Evolutionary conservation across 306 rosid genomes (phyloP).

Genomic region (Geum urbanum): DNA sequence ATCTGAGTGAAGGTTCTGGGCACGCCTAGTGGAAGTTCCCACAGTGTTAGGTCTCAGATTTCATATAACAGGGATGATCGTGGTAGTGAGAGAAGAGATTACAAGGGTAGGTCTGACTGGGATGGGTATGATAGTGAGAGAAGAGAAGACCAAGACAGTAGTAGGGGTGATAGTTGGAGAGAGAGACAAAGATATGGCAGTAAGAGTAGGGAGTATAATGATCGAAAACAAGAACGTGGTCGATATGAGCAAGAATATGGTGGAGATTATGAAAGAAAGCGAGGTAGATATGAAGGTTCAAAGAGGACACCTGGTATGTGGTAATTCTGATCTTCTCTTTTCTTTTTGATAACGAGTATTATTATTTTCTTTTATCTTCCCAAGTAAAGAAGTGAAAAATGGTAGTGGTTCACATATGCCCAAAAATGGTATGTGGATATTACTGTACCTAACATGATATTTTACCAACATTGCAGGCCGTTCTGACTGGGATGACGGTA

Average conservation of each 20-base stretch:
- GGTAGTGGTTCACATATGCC: not conserved
- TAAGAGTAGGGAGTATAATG: constrained; percentile 47
- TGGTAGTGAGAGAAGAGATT: constrained; percentile 37
- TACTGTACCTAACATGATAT: constrained; percentile 17
- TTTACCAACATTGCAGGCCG: constrained; percentile 48
- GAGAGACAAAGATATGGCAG: constrained; percentile 31
- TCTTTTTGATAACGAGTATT: constrained; percentile 7
- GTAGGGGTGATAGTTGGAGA: constrained; percentile 43
- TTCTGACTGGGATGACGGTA: constrained; percentile 93
- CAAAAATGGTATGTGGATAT: not conserved
- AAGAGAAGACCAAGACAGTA: constrained; percentile 47
- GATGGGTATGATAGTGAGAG: constrained; percentile 50
- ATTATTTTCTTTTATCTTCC: not conserved
- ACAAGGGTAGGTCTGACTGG: constrained; percentile 44
- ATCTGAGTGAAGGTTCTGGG: constrained; percentile 46
- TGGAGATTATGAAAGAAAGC: constrained; percentile 48
- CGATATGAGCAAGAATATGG: constrained; percentile 53
- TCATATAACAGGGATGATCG: constrained; percentile 53
- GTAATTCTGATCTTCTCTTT: constrained; percentile 1
- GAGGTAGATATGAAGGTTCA: constrained; percentile 68
- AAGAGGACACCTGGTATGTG: constrained; percentile 71
- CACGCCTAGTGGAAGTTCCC: constrained; percentile 37
- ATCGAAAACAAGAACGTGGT: constrained; percentile 53
- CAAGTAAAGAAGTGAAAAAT: not conserved
- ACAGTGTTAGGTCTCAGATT: constrained; percentile 29